Conservation (phyloP, 1,139 yeast species). For the Suhomyces kunorum region DNA sequence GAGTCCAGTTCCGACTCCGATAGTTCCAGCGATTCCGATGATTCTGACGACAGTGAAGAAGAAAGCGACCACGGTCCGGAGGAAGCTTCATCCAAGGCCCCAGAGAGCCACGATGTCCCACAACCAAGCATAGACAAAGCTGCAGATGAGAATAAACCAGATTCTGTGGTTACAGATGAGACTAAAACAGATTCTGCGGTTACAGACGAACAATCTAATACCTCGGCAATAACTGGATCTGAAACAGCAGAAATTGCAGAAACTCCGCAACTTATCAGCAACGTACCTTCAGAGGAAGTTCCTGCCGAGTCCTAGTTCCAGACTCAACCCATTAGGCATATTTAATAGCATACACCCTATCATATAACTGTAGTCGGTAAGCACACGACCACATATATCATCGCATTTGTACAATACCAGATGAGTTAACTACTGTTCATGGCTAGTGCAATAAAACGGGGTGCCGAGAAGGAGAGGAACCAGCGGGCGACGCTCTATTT, state of each 20-base stretch:
- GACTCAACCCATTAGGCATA: too few species aligned
- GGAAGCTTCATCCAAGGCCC: constrained; percentile 22
- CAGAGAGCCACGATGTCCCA: too few species aligned
- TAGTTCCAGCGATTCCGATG: constrained; percentile 12
- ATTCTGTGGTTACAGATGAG: too few species aligned
- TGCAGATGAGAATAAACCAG: too few species aligned
- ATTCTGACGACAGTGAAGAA: constrained; percentile 16
- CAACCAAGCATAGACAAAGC: too few species aligned
- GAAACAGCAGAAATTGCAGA: neutral
- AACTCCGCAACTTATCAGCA: too few species aligned
- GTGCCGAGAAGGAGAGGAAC: constrained; percentile 50
- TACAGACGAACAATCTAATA: too few species aligned
- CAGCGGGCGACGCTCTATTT: constrained; percentile 73
- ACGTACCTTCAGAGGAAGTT: too few species aligned
- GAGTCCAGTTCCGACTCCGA: constrained; percentile 7
- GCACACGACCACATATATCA: constrained; percentile 24
- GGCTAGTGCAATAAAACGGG: constrained; percentile 31
- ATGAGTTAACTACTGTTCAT: neutral
- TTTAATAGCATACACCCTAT: neutral
- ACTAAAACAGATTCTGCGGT: too few species aligned
- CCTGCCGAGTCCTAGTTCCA: too few species aligned
- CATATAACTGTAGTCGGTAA: neutral
- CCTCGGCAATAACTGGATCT: neutral
- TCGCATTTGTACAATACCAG: neutral
- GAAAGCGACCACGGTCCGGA: constrained; percentile 22